Percentiles rank a stretch among this genome's conserved stretches.
phyloP scores from a whole-genome alignment of 2,329 filamentous ascomycete genomes.

The Diaporthe sp. region DNA sequence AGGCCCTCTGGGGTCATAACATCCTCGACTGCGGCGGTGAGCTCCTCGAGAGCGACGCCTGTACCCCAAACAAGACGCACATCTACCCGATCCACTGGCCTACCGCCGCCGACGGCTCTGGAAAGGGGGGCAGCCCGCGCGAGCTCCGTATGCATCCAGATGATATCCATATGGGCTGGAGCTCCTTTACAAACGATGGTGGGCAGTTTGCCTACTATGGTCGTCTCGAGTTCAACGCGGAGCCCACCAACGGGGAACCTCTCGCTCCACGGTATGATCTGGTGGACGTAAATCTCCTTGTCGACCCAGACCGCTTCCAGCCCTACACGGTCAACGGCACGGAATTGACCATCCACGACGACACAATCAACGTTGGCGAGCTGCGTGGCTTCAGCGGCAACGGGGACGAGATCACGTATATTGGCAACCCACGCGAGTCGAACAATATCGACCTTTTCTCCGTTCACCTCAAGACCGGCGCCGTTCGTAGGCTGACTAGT shows the following conservation, averaged over 20 bases:
- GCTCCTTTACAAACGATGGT: constrained; percentile 49
- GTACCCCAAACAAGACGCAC: constrained; percentile 51
- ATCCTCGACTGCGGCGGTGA: constrained; percentile 55
- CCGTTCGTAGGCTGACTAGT: constrained; percentile 56
- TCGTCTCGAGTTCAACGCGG: constrained; percentile 56
- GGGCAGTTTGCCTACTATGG: constrained; percentile 16
- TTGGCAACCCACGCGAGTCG: constrained; percentile 56
- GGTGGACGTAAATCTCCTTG: constrained; percentile 53
- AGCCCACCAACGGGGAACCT: constrained; percentile 18
- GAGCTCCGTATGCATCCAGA: constrained; percentile 62
- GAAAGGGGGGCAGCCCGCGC: constrained; percentile 45
- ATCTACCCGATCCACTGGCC: constrained; percentile 58
- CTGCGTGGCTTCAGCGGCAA: constrained; percentile 59
- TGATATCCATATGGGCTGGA: constrained; percentile 58
- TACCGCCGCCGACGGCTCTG: constrained; percentile 47
- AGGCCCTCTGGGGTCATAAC: constrained; percentile 51
- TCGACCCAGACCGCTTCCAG: constrained; percentile 45
- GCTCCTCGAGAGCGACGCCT: constrained; percentile 51
- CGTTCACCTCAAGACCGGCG: constrained; percentile 55
- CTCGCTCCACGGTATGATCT: constrained; percentile 54
- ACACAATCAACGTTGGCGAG: constrained; percentile 56
- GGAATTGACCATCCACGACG: constrained; percentile 48
- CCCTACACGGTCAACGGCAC: constrained; percentile 42
- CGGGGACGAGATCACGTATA: constrained; percentile 57
- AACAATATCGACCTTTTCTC: constrained; percentile 61